Conservation (phyloP, 768 basidiomycete species). For the Megacollybia marginata region DNA sequence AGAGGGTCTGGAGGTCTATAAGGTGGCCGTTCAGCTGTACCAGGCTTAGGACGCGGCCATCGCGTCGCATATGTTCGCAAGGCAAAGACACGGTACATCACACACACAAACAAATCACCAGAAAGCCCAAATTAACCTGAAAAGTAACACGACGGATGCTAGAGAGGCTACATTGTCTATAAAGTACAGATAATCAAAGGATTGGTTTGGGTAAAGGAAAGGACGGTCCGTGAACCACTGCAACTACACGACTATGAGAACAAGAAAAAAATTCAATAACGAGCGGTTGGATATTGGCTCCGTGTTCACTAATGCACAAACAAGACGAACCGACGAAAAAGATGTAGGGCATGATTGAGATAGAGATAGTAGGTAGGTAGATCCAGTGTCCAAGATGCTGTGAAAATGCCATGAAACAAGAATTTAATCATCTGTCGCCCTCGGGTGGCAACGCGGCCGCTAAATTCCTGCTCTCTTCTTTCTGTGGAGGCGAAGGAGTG, state of each 20-base stretch:
- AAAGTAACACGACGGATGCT: neutral
- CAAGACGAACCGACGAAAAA: neutral
- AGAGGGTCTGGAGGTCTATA: constrained; percentile 55
- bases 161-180: neutral
- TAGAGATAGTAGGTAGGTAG: no score
- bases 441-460: no score
- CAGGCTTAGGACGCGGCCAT: constrained; percentile 41
- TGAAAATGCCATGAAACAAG: no score
- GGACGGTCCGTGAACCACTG: neutral
- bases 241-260: neutral
- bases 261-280: neutral
- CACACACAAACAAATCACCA: neutral
- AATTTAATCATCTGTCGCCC: no score
- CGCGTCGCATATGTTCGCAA: constrained; percentile 36
- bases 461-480: neutral
- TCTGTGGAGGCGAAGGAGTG: neutral
- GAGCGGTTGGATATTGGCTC: neutral
- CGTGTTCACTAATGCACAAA: neutral
- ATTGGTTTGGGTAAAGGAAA: neutral
- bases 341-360: neutral
- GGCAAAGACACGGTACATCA: neutral
- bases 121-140: constrained; percentile 3
- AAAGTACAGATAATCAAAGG: neutral
- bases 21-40: constrained; percentile 47
- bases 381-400: no score